phyloP scores from a whole-genome alignment of 176 grass and related monocot genomes.

The Leersia perrieri region DNA sequence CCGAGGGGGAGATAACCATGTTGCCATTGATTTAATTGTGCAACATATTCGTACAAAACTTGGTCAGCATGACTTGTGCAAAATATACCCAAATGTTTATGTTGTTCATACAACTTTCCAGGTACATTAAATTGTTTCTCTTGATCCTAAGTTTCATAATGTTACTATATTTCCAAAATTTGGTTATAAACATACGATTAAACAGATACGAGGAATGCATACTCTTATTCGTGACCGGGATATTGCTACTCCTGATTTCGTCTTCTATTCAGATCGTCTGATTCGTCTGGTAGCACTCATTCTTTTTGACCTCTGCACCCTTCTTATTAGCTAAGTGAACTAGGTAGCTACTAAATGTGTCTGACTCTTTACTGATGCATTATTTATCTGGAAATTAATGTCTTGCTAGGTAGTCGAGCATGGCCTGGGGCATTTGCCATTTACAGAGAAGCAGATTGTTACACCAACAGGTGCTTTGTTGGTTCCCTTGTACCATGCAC shows the following conservation, averaged over 20 bases:
- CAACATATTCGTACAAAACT: slow-evolving; percentile 91
- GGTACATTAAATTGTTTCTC: slow-evolving; percentile 39
- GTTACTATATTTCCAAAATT: neutral
- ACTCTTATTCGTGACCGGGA: slow-evolving; percentile 83
- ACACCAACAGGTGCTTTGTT: slow-evolving; percentile 69
- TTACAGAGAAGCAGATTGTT: slow-evolving; percentile 86
- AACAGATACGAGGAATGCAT: slow-evolving; percentile 94
- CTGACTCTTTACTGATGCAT: slow-evolving; percentile 12
- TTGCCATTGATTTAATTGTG: slow-evolving; percentile 90
- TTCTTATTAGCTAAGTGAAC: slow-evolving; percentile 10
- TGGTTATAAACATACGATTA: slow-evolving; percentile 24
- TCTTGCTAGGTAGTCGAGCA: slow-evolving; percentile 82
- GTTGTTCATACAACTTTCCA: slow-evolving; percentile 95
- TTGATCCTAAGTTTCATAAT: slow-evolving; percentile 18
- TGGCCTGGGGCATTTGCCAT: slow-evolving; percentile 89
- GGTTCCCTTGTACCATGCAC: neutral
- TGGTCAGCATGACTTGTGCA: slow-evolving; percentile 89
- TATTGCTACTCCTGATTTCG: slow-evolving; percentile 83
- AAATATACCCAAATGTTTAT: slow-evolving; percentile 75
- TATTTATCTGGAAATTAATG: slow-evolving; percentile 26
- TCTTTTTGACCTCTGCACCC: slow-evolving; percentile 4
- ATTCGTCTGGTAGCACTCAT: slow-evolving; percentile 69
- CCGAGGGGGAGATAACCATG: slow-evolving; percentile 84
- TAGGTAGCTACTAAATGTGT: slow-evolving; percentile 9
- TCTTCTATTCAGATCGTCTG: slow-evolving; percentile 94